Percentiles rank a stretch among this genome's conserved stretches.
Conservation (phyloP, 2,329 filamentous ascomycete genomes). For the Cladosporium sp. region DNA sequence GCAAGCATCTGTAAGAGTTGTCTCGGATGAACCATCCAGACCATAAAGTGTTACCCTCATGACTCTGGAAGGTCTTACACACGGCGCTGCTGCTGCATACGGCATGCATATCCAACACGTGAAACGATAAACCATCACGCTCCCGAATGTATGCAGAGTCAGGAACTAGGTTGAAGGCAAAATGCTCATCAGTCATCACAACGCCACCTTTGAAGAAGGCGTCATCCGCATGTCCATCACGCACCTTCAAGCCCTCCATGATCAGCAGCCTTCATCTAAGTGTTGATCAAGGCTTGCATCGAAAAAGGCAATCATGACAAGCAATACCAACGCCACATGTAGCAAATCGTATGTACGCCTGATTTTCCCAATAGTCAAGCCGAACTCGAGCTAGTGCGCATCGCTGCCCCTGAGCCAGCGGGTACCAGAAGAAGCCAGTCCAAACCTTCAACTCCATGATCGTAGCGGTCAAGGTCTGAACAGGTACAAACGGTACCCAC, state of each 20-base stretch:
- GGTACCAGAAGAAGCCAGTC: neutral
- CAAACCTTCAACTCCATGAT: conserved; percentile 7
- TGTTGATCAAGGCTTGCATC: neutral
- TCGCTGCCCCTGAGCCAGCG: neutral
- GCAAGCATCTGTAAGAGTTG: neutral
- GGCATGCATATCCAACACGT: neutral
- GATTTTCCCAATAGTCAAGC: neutral
- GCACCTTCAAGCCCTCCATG: neutral
- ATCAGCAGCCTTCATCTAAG: neutral
- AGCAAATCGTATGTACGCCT: neutral
- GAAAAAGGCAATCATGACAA: neutral
- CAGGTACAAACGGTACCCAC: neutral
- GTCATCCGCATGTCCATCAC: neutral
- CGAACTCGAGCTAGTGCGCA: neutral
- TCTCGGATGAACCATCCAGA: neutral
- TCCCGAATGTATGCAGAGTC: neutral
- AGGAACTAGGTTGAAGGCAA: neutral
- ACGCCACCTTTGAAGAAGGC: neutral
- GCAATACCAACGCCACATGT: neutral
- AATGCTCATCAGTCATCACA: neutral
- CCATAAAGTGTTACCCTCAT: neutral
- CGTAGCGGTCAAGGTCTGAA: conserved; percentile 7
- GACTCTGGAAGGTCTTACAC: neutral
- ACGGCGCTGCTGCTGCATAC: neutral
- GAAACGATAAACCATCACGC: neutral